Percentiles rank a stretch among this genome's conserved stretches.
Conservation (phyloP, 2,329 filamentous ascomycete species). For the Colletotrichum sp. region DNA sequence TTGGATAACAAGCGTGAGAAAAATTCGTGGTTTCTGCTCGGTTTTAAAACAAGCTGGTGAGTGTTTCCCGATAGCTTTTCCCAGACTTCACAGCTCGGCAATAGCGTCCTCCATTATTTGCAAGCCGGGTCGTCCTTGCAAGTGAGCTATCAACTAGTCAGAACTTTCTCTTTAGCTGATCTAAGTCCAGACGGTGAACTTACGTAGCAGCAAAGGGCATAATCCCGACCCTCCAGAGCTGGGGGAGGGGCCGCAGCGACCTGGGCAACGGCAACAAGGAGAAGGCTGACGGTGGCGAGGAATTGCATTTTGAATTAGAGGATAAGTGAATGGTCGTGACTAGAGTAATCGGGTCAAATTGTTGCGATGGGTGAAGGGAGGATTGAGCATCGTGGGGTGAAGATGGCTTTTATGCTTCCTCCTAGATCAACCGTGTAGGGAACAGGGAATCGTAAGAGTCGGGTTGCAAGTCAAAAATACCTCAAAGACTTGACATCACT, state of each 20-base stretch:
- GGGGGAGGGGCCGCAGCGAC: not conserved
- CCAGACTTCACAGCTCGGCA: rapidly evolving
- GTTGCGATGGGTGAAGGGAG: not conserved
- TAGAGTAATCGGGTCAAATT: not conserved
- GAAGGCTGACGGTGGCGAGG: not conserved
- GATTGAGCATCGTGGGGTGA: not conserved
- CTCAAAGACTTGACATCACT: not conserved
- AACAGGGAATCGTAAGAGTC: too few species aligned
- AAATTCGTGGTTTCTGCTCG: not conserved
- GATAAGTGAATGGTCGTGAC: not conserved
- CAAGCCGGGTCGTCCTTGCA: not conserved
- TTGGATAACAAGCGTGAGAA: rapidly evolving
- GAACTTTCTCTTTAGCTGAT: not conserved
- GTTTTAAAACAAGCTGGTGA: not conserved
- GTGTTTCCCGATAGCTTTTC: not conserved
- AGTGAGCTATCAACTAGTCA: not conserved
- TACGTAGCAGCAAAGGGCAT: not conserved
- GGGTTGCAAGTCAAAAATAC: not conserved
- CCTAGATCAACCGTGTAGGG: too few species aligned
- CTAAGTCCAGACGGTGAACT: not conserved
- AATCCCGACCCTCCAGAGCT: not conserved
- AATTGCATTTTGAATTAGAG: not conserved
- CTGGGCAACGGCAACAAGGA: not conserved
- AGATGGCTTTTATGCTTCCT: not conserved
- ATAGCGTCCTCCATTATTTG: not conserved